Base-by-base conservation (phyloP, 257 asterid genomes). In the Plantago elongata region DNA sequence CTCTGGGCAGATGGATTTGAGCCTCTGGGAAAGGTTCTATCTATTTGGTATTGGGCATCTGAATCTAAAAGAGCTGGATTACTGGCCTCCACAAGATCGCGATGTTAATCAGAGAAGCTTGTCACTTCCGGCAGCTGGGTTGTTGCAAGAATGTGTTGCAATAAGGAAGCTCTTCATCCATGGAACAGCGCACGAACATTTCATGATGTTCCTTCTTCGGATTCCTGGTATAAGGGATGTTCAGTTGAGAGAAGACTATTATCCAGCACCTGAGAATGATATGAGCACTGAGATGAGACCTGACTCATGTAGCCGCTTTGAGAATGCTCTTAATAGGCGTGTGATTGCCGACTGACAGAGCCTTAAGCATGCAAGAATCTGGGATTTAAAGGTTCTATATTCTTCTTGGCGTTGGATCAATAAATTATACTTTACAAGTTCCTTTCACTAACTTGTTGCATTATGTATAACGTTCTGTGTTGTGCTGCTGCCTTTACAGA, bases 271-370 rank as follows among this genome's bases (percentile, higher is more conserved):
- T 0, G 97, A 89, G 78, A 81, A 79, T 62, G 99, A 89, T 67
- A 93, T 87, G 97, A 87, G 97, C 81, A 93, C 99, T 0, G 99
- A 89, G 81, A 85, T 93, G 94, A 87, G 97, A 77, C 77, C 80
- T 0, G 96, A 83, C 60, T 93, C 99, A 2, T 83, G 94, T 52
- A 75, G 90, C 69, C 84, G 97, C 17, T 93, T 87, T 44, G 97
- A 93, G 75, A 89, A 74, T 46, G 78, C 87, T 38, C 82, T 85
- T 40, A 87, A 93, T 51, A 65, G 82, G 42, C 90, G 94, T 13
- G 84, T 7, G 67, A 87, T 89, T 57, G 15, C 79, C 3, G 96
- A 92, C 60, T 92, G 82, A 84, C 40, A 34, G 40, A 34, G 40
- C 7, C 8, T 34, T 34, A 3, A 5, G 8, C 40, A 34, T 34